Conservation (phyloP, 2,329 filamentous ascomycete genomes). For the Paraphoma chrysanthemicola region DNA sequence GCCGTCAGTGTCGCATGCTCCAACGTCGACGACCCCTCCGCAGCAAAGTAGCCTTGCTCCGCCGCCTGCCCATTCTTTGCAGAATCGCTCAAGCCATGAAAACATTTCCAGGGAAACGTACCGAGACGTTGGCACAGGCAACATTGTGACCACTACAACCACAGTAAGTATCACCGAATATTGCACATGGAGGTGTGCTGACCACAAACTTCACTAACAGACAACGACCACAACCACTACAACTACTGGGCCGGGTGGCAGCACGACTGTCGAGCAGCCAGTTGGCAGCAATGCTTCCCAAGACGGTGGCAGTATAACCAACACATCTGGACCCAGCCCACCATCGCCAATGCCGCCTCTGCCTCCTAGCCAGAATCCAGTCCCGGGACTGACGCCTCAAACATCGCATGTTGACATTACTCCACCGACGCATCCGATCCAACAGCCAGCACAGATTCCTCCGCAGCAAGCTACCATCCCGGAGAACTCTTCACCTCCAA, state of each 20-base stretch:
- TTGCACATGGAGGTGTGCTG: neutral
- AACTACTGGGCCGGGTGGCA: constrained; percentile 42
- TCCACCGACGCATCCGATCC: constrained; percentile 7
- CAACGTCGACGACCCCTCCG: constrained; percentile 6
- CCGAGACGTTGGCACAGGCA: constrained; percentile 39
- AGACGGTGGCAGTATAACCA: constrained; percentile 30
- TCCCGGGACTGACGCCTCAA: constrained; percentile 18
- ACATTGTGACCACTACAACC: constrained; percentile 44
- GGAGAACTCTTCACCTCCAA: constrained; percentile 35
- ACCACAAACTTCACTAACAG: neutral
- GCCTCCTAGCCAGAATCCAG: constrained; percentile 18
- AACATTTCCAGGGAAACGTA: constrained; percentile 39
- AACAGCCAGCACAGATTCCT: constrained; percentile 3
- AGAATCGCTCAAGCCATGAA: constrained; percentile 29
- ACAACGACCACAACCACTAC: constrained; percentile 47
- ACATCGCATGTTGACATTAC: constrained; percentile 8
- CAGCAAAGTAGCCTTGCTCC: constrained; percentile 21
- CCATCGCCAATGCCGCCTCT: constrained; percentile 36
- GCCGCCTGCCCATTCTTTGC: constrained; percentile 18
- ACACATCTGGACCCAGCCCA: constrained; percentile 42
- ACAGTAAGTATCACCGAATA: constrained; percentile 16
- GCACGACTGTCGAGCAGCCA: constrained; percentile 42
- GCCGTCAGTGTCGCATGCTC: constrained; percentile 18
- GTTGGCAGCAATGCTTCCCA: constrained; percentile 18
- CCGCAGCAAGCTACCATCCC: constrained; percentile 5